A percentile compares a stretch with the other conserved stretches of the same genome.
phyloP scores from a whole-genome alignment of 2,329 filamentous ascomycete genomes.

The Colletotrichum sp. region DNA sequence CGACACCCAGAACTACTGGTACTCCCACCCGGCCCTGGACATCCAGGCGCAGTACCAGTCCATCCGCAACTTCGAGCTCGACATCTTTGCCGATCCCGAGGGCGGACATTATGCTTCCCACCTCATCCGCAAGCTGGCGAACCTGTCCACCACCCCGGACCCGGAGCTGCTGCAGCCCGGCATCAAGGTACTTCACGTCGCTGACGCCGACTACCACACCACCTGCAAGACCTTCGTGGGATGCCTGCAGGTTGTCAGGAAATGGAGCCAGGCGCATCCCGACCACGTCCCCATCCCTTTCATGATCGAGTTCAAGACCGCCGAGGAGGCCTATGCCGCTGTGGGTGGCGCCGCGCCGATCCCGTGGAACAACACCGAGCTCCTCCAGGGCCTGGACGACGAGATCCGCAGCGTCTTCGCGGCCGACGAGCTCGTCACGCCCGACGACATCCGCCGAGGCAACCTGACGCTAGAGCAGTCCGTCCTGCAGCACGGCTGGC shows the following conservation, averaged over 20 bases:
- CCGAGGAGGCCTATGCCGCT: constrained; percentile 23
- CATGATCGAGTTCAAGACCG: constrained; percentile 54
- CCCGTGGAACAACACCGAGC: constrained; percentile 45
- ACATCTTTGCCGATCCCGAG: constrained; percentile 51
- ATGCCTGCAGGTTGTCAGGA: constrained; percentile 46
- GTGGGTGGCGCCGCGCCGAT: constrained; percentile 39
- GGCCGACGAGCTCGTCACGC: constrained; percentile 44
- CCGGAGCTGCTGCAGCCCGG: constrained; percentile 44
- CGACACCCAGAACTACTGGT: constrained; percentile 46
- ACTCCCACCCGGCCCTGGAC: constrained; percentile 49
- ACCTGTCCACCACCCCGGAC: constrained; percentile 41
- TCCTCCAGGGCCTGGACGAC: constrained; percentile 47
- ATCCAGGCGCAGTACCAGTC: constrained; percentile 49
- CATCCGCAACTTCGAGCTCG: constrained; percentile 52
- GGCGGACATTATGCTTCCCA: constrained; percentile 52
- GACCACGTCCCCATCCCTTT: constrained; percentile 51
- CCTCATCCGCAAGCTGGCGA: constrained; percentile 43
- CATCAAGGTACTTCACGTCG: constrained; percentile 55
- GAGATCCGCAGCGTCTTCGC: constrained; percentile 51
- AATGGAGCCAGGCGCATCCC: constrained; percentile 47
- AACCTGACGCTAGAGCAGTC: constrained; percentile 49
- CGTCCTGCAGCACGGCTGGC: constrained; percentile 53
- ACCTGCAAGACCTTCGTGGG: constrained; percentile 50
- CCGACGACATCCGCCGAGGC: constrained; percentile 47
- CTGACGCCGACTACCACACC: constrained; percentile 50